These are phyloP conservation scores for Alternaria postmessia DNA, from an alignment of 2,329 filamentous ascomycete genomes.

Conservation along the genomic window DNA sequence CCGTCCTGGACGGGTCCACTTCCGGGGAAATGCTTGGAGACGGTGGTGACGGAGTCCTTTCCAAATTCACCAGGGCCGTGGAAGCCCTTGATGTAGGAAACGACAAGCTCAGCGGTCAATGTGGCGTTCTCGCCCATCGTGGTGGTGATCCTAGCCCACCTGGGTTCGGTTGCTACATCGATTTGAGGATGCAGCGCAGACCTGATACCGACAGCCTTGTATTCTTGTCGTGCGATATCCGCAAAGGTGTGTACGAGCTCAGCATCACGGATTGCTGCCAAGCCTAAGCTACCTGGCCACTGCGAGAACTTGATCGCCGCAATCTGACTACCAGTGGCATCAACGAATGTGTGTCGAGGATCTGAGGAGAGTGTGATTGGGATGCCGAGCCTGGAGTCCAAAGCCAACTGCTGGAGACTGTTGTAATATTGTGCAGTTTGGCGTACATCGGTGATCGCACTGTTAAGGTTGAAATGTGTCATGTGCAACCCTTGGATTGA, in stretches of 20 bases:
- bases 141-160: constrained; percentile 58
- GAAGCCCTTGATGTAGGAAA: constrained; percentile 59
- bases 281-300: constrained; percentile 62
- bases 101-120: constrained; percentile 48
- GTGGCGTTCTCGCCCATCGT: constrained; percentile 62
- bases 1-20: constrained; percentile 60
- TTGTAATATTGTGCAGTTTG: constrained; percentile 53
- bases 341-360: constrained; percentile 57
- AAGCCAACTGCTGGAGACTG: constrained; percentile 52
- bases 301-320: constrained; percentile 57
- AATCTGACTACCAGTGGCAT: constrained; percentile 56
- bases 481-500: constrained; percentile 49
- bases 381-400: constrained; percentile 59
- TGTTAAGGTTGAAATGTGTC: constrained; percentile 60
- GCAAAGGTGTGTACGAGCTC: constrained; percentile 58
- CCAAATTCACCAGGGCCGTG: constrained; percentile 56
- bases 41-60: constrained; percentile 55
- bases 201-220: constrained; percentile 54
- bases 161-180: constrained; percentile 61
- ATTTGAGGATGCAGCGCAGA: constrained; percentile 61
- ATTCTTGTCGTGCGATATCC: constrained; percentile 60
- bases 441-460: constrained; percentile 53
- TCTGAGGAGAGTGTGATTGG: constrained; percentile 60
- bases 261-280: constrained; percentile 59
- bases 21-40: constrained; percentile 65